Percentiles rank a stretch among this genome's conserved stretches.
phyloP scores from a whole-genome alignment of 495 filamentous ascomycete species.

The Articulospora tetracladia region DNA sequence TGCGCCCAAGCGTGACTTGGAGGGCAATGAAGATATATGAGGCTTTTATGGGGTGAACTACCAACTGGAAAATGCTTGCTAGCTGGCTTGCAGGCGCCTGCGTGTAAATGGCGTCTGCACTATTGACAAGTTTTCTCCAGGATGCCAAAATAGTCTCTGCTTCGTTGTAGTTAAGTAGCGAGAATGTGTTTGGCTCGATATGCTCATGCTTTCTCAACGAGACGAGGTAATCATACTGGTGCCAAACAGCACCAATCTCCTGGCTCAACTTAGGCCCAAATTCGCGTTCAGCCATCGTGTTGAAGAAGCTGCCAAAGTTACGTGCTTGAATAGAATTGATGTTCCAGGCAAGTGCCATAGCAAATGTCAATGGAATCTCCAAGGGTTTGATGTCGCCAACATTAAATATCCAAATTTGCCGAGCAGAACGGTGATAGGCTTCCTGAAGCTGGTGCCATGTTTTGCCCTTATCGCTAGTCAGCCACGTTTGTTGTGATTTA shows the following conservation, averaged over 20 bases:
- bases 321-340: conserved; percentile 45
- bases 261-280: conserved; percentile 47
- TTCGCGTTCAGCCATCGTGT: conserved; percentile 52
- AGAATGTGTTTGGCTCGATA: conserved; percentile 60
- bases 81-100: conserved; percentile 39
- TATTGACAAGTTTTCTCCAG: conserved; percentile 50
- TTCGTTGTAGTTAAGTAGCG: conserved; percentile 65
- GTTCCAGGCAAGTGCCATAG: conserved; percentile 62
- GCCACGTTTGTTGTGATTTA: neutral
- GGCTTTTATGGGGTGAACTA: conserved; percentile 61
- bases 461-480: conserved; percentile 5
- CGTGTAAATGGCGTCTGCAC: conserved; percentile 51
- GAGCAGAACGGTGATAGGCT: conserved; percentile 56
- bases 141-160: conserved; percentile 56
- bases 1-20: conserved; percentile 53
- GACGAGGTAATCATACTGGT: conserved; percentile 55
- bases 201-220: conserved; percentile 65
- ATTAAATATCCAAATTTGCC: conserved; percentile 72
- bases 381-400: conserved; percentile 69
- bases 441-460: conserved; percentile 44
- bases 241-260: conserved; percentile 50
- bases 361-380: conserved; percentile 62
- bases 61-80: conserved; percentile 63
- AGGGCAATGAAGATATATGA: conserved; percentile 57
- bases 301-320: conserved; percentile 48